phyloP scores from a whole-genome alignment of 306 rosid species.

The Astragalus glycyphyllos region DNA sequence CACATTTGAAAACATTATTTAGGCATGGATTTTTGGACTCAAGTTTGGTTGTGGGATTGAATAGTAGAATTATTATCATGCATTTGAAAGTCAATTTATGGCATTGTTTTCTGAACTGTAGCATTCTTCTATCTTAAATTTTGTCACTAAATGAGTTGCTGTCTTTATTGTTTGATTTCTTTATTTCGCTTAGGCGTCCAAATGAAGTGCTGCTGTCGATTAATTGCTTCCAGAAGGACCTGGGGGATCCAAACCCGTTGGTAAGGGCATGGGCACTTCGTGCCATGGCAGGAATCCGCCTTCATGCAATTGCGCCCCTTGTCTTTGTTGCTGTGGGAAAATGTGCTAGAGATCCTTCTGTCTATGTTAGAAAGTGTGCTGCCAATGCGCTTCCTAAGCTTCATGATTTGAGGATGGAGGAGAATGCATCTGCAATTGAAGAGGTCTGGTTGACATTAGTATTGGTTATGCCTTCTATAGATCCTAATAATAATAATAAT shows the following conservation, averaged over 20 bases:
- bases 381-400: slow-evolving; percentile 98
- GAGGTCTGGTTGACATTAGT: slow-evolving; percentile 63
- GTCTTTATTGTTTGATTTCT: slow-evolving; percentile 27
- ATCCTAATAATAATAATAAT: neutral
- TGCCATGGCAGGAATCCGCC: slow-evolving; percentile 95
- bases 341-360: slow-evolving; percentile 94
- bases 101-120: neutral
- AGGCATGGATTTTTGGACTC: neutral
- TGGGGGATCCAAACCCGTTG: slow-evolving; percentile 82
- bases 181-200: slow-evolving; percentile 75
- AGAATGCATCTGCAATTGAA: slow-evolving; percentile 69
- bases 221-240: slow-evolving; percentile 91
- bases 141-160: neutral
- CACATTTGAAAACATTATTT: slow-evolving; percentile 24
- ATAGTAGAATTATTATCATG: slow-evolving; percentile 6
- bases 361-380: slow-evolving; percentile 89
- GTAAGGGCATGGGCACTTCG: slow-evolving; percentile 99
- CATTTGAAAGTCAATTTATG: slow-evolving; percentile 26
- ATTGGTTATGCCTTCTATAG: slow-evolving; percentile 13
- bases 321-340: slow-evolving; percentile 88
- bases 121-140: slow-evolving; percentile 12
- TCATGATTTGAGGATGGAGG: slow-evolving; percentile 89
- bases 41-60: neutral
- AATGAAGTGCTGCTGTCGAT: slow-evolving; percentile 93
- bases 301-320: slow-evolving; percentile 86